Percentiles rank a stretch among this genome's conserved stretches.
phyloP scores from a whole-genome alignment of 176 grass and related monocot genomes.

The Lolium multiflorum region DNA sequence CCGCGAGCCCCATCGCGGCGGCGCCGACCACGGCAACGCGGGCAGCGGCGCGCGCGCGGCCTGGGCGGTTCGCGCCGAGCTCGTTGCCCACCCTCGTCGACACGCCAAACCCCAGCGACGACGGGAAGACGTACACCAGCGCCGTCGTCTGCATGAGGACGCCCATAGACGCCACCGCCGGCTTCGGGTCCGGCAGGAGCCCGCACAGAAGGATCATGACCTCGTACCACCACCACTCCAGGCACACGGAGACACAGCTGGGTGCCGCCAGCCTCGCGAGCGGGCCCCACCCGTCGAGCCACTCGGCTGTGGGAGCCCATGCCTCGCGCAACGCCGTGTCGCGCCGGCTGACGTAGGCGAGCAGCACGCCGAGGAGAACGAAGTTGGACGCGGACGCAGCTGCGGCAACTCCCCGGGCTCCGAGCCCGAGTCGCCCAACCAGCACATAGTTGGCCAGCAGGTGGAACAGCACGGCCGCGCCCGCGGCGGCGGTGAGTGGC shows the following conservation, averaged over 20 bases:
- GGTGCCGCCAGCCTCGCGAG: constrained; percentile 68
- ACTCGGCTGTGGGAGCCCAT: constrained; percentile 52
- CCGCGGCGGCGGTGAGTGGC: constrained; percentile 66
- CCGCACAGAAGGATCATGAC: constrained; percentile 96
- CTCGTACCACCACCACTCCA: constrained; percentile 99
- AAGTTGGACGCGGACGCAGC: constrained; percentile 84
- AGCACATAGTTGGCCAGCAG: constrained; percentile 69
- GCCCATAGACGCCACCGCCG: constrained; percentile 96
- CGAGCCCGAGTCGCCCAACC: constrained; percentile 61
- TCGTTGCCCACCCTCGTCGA: constrained; percentile 94
- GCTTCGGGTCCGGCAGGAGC: constrained; percentile 75
- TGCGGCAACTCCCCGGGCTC: constrained; percentile 63
- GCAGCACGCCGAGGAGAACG: constrained; percentile 62
- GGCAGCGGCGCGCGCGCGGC: constrained; percentile 59
- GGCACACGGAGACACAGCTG: constrained; percentile 91
- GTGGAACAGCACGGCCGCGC: constrained; percentile 60
- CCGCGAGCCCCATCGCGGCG: constrained; percentile 67
- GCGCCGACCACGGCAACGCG: constrained; percentile 61
- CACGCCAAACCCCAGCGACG: constrained; percentile 79
- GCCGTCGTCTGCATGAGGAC: constrained; percentile 99
- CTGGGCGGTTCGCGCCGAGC: constrained; percentile 84
- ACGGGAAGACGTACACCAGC: constrained; percentile 92
- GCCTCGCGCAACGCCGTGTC: constrained; percentile 37
- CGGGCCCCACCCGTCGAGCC: constrained; percentile 68
- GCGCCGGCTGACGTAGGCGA: constrained; percentile 41